A percentile compares a stretch with the other conserved stretches of the same genome.
Conservation (phyloP, 1,284 basidiomycete genomes). For the Filobasidium uniguttulatum region DNA sequence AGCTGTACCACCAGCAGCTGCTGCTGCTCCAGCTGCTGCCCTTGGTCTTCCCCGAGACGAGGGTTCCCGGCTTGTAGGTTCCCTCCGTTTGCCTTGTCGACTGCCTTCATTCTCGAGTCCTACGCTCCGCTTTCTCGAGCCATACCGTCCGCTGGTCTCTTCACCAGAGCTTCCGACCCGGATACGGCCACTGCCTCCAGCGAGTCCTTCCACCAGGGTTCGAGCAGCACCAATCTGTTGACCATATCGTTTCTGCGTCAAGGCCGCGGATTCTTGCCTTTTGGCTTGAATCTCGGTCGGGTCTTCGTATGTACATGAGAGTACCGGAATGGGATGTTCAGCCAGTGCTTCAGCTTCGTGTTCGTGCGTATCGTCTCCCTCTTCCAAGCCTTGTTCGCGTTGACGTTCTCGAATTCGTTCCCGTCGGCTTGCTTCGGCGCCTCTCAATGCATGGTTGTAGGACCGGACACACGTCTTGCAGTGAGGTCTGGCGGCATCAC, state of each 20-base stretch:
- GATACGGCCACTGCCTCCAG: background rate
- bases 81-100: background rate
- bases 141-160: background rate
- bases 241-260: background rate
- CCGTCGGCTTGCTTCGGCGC: conserved; percentile 4
- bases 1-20: too few species aligned
- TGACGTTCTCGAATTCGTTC: conserved; percentile 4
- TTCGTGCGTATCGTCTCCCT: background rate
- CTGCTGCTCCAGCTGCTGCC: background rate
- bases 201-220: background rate
- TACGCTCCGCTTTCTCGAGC: background rate
- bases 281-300: conserved; percentile 1
- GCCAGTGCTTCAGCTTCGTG: background rate
- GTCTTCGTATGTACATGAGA: conserved; percentile 1
- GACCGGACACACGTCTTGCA: conserved; percentile 34
- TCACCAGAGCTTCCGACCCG: background rate
- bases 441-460: conserved; percentile 23
- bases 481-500: conserved; percentile 23
- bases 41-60: too few species aligned
- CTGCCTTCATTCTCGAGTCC: background rate
- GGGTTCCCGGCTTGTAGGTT: too few species aligned
- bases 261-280: background rate
- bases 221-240: conserved; percentile 1
- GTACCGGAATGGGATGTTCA: background rate
- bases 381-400: background rate